A percentile compares a stretch with the other conserved stretches of the same genome.
phyloP scores from a whole-genome alignment of 305 asterid species.

The Euphrasia arctica region DNA sequence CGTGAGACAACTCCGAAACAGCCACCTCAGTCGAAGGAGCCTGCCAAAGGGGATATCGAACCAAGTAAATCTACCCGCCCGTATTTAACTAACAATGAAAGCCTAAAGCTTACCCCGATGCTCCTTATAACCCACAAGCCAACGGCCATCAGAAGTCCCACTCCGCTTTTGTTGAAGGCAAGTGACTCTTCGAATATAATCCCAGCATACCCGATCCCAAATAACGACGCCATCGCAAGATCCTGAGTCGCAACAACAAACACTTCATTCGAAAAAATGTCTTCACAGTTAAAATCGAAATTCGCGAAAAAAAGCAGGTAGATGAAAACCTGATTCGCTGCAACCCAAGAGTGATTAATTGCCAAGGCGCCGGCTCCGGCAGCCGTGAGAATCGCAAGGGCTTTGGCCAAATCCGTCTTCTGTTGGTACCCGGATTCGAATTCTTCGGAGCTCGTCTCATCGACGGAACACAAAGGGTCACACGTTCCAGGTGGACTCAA shows the following conservation, averaged over 20 bases:
- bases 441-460: slow-evolving; percentile 80
- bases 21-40: slow-evolving; percentile 94
- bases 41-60: slow-evolving; percentile 37
- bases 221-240: slow-evolving; percentile 84
- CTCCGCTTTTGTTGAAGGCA: slow-evolving; percentile 97
- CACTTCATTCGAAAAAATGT: neutral
- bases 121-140: slow-evolving; percentile 92
- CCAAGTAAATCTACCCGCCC: no score
- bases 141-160: slow-evolving; percentile 98
- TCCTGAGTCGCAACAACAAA: slow-evolving; percentile 54
- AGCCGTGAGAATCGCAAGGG: slow-evolving; percentile 75
- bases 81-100: slow-evolving; percentile 1
- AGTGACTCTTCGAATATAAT: slow-evolving; percentile 95
- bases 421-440: slow-evolving; percentile 69
- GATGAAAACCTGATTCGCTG: slow-evolving; percentile 77
- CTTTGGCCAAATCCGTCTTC: slow-evolving; percentile 85
- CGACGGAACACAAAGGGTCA: slow-evolving; percentile 92
- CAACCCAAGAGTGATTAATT: slow-evolving; percentile 96
- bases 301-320: neutral
- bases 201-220: slow-evolving; percentile 92
- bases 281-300: neutral
- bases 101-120: slow-evolving; percentile 68
- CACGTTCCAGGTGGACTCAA: slow-evolving; percentile 64
- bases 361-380: slow-evolving; percentile 90
- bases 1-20: slow-evolving; percentile 90